These are phyloP conservation scores for Dactylis glomerata DNA, from an alignment of 176 grass and related monocot genomes.

Conservation along the genomic window DNA sequence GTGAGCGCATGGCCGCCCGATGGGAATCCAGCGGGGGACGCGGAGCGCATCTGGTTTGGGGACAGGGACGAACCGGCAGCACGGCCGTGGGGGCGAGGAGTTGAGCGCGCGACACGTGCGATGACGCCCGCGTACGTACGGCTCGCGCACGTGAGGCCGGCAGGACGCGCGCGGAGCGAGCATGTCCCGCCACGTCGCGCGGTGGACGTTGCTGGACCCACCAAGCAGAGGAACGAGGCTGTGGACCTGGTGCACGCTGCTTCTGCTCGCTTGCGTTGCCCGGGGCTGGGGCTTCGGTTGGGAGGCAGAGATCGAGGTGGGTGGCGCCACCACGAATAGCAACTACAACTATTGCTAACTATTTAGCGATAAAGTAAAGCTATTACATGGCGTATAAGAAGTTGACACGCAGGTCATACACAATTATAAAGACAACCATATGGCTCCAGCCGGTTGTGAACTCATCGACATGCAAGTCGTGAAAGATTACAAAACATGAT, in stretches of 20 bases:
- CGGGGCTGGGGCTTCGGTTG: neutral
- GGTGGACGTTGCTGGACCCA: neutral
- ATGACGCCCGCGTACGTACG: neutral
- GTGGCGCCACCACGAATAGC: too few species aligned
- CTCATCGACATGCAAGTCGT: too few species aligned
- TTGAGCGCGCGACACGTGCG: slow-evolving; percentile 20
- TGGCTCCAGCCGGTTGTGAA: too few species aligned
- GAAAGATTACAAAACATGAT: too few species aligned
- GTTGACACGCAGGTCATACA: too few species aligned
- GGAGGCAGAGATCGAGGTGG: neutral
- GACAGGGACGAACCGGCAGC: neutral
- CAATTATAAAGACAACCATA: too few species aligned
- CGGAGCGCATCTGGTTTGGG: neutral
- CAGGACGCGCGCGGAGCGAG: slow-evolving; percentile 15
- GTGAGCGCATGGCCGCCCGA: neutral
- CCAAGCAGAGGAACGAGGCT: neutral
- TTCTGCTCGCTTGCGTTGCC: neutral
- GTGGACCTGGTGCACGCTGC: neutral
- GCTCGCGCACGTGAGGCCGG: slow-evolving; percentile 31
- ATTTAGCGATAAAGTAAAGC: too few species aligned
- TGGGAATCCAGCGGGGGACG: neutral
- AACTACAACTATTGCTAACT: too few species aligned
- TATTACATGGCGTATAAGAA: too few species aligned
- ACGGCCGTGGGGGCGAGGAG: neutral
- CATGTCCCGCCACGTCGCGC: slow-evolving; percentile 19